Evolutionary conservation across 208 protist species (phyloP), one percentile per base, ranked within the genome.

Genomic region (Acanthamoeba quina): DNA sequence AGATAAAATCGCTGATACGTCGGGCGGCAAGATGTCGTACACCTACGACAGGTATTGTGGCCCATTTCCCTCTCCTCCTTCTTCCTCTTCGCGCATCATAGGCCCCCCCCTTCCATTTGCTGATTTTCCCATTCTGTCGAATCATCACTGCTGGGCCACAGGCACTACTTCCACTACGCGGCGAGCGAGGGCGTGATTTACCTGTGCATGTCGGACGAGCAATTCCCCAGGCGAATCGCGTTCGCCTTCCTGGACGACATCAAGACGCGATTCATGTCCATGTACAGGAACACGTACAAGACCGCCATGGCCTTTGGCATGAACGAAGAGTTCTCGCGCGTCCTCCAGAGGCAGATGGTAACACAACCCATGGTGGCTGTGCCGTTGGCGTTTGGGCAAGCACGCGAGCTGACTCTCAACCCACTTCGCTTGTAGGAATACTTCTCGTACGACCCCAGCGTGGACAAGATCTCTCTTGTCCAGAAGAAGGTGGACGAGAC

Each of bases 91-190:
- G 94, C 37, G 85, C 37, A 5, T 41, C 31, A 37, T 86, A 37
- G 34, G 34, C 4, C 54, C 24, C 7, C 95, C 31, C 91, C 60
- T 93, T 2, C 21, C 21, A 52, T 66, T 11, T 26, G 47, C n/a
- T 54, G 19, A 92, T 47, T 49, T 31, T 93, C 3, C 26, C 37
- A 72, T 31, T 41, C 13, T 44, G 17, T 94, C 29, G n/a, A 94
- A 88, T 88, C 72, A 88, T 85, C 17, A 29, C 19, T 66, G 13
- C 34, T n/a, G 21, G 34, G 34, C 34, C 9, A 21, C 83, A 98
- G 97, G 66, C 97, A 98, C 95, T 94, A 97, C 66, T 98, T 98
- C 94, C 97, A 98, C 94, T 98, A 98, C 92, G 78, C 97, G 66
- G 95, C 96, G 21, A 58, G 93, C 44, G 96, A 98, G 44, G 94